phyloP scores from a whole-genome alignment of 108 stramenopile genomes.

The Chaetoceros muelleri region DNA sequence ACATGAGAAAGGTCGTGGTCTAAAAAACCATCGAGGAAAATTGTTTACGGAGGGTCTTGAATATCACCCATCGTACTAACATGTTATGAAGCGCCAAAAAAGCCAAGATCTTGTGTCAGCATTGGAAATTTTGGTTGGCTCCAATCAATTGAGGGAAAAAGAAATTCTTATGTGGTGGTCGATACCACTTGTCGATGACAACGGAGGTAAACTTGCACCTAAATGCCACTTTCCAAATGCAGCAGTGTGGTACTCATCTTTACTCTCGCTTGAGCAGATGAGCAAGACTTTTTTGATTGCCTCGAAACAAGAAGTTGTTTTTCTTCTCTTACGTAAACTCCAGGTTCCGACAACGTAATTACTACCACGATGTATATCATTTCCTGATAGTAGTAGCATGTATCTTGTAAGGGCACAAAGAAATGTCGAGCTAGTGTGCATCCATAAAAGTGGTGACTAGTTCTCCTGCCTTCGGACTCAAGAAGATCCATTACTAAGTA shows the following conservation, averaged over 20 bases:
- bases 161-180: too few species aligned
- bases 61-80: background rate
- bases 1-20: background rate
- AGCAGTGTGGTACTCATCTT: background rate
- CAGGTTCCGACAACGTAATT: background rate
- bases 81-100: background rate
- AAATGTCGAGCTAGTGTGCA: background rate
- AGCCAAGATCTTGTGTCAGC: background rate
- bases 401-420: background rate
- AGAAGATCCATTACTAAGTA: background rate
- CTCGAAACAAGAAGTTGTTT: background rate
- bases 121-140: background rate
- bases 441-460: background rate
- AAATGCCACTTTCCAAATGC: background rate
- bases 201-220: background rate
- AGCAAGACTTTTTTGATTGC: background rate
- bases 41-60: background rate
- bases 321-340: background rate
- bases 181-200: background rate
- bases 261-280: background rate
- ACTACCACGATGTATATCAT: background rate
- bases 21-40: background rate
- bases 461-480: background rate
- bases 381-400: background rate
- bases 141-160: background rate